Evolutionary conservation across 73 alveolate genomes (phyloP).

Genomic region (Durusdinium trenchii): DNA sequence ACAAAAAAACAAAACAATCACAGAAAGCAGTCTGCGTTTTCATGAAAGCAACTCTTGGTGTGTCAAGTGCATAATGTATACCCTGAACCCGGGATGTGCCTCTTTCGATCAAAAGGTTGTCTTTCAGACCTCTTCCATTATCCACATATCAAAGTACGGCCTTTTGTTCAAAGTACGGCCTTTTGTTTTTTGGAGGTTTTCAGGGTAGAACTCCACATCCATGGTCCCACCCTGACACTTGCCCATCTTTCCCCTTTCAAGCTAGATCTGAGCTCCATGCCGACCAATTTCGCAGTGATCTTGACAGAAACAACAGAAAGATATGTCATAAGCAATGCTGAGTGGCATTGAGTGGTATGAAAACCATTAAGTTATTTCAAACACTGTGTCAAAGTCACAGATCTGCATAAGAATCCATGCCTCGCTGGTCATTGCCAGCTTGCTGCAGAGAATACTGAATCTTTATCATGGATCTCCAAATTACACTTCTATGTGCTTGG

Average conservation of each 20-base stretch:
- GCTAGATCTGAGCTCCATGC: too few species aligned
- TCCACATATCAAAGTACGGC: background rate
- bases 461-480: background rate
- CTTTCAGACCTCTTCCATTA: background rate
- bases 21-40: too few species aligned
- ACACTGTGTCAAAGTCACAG: background rate
- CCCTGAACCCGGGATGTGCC: background rate
- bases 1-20: too few species aligned
- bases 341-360: background rate
- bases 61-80: too few species aligned
- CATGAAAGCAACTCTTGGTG: too few species aligned
- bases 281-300: too few species aligned
- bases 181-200: background rate
- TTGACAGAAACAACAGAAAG: too few species aligned
- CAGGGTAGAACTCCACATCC: background rate
- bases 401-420: background rate
- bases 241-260: background rate
- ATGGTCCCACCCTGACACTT: background rate
- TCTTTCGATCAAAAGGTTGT: background rate
- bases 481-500: background rate
- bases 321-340: too few species aligned
- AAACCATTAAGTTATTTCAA: too few species aligned
- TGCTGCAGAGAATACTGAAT: background rate
- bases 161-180: constrained; percentile 23
- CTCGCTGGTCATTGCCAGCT: background rate